Conservation (phyloP, 148 eudicot genomes). For the Spergularia marina region DNA sequence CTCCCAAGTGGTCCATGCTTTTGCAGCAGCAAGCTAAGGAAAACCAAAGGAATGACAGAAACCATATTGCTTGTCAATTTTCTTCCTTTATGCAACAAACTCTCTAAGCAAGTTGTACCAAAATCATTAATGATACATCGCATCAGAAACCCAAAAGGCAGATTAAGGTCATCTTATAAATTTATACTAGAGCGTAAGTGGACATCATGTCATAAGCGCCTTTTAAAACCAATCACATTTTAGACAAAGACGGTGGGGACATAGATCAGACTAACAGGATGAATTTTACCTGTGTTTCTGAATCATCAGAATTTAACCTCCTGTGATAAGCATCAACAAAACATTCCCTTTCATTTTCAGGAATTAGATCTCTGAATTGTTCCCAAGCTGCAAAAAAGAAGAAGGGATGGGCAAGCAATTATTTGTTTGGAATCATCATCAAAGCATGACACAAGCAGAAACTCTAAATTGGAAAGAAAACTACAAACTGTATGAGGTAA, state of each 20-base stretch:
- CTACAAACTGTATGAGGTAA: not conserved
- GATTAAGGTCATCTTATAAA: no score
- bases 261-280: not conserved
- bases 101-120: no score
- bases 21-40: constrained; percentile 74
- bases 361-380: constrained; percentile 90
- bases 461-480: not conserved
- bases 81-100: not conserved
- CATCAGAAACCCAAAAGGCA: not conserved
- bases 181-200: no score
- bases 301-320: constrained; percentile 76
- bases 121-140: not conserved
- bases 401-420: constrained; percentile 15
- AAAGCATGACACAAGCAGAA: not conserved
- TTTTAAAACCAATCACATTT: no score
- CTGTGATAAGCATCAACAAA: constrained; percentile 79
- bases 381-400: constrained; percentile 72
- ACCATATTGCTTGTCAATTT: not conserved
- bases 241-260: not conserved
- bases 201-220: no score
- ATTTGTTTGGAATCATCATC: not conserved
- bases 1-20: constrained; percentile 99
- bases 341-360: constrained; percentile 84
- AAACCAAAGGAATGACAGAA: constrained; percentile 8
- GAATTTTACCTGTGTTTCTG: constrained; percentile 70